A percentile compares a stretch with the other conserved stretches of the same genome.
Conservation (phyloP, 23 red algal species). For the Pyropia haitanensis region DNA sequence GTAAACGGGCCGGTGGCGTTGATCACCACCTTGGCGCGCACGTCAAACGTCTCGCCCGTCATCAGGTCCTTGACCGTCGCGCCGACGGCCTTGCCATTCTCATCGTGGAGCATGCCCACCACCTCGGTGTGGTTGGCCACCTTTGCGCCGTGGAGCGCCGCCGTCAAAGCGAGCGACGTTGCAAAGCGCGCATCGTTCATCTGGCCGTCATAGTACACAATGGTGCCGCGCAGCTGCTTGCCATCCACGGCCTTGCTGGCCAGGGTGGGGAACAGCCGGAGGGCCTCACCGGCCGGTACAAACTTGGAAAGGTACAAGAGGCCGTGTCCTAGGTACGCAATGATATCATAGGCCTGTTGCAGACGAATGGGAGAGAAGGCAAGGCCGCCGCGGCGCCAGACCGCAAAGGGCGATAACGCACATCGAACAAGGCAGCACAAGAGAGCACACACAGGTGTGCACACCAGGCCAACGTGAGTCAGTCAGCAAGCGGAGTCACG, state of each 20-base stretch:
- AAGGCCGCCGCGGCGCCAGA: too few species aligned
- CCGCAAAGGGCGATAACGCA: too few species aligned
- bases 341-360: slow-evolving; percentile 58
- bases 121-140: slow-evolving; percentile 96
- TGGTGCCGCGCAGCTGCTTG: slow-evolving; percentile 63
- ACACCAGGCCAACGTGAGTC: too few species aligned
- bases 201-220: slow-evolving; percentile 91
- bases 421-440: too few species aligned
- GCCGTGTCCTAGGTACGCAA: slow-evolving; percentile 63
- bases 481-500: too few species aligned
- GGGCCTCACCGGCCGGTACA: slow-evolving; percentile 62
- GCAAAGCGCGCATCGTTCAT: slow-evolving; percentile 91
- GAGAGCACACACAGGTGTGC: too few species aligned
- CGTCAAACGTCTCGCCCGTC: slow-evolving; percentile 73
- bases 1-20: slow-evolving; percentile 92
- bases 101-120: slow-evolving; percentile 26
- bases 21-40: slow-evolving; percentile 63
- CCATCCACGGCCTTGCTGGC: slow-evolving; percentile 24
- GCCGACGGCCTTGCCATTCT: slow-evolving; percentile 34
- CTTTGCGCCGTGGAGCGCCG: slow-evolving; percentile 75
- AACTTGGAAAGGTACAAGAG: slow-evolving; percentile 81
- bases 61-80: slow-evolving; percentile 53
- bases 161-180: slow-evolving; percentile 62
- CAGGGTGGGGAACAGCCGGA: slow-evolving; percentile 79
- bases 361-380: too few species aligned